phyloP scores from a whole-genome alignment of 2,329 filamentous ascomycete genomes.

The Aspergillus melleus region DNA sequence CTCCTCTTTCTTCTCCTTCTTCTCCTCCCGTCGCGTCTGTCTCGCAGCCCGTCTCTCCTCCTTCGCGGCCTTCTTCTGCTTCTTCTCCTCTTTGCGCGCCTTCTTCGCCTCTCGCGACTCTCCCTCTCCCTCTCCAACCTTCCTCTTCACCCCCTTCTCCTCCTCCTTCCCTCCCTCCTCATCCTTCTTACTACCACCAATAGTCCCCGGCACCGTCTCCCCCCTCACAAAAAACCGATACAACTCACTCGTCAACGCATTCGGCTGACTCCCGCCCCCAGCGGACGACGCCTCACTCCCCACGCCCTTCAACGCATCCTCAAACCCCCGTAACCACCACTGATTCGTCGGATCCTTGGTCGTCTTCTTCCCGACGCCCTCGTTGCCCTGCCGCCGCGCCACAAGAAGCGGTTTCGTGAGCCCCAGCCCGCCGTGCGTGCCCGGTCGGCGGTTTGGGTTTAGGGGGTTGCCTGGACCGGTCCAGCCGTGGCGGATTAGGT shows the following conservation, averaged over 20 bases:
- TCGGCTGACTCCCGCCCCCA: conserved; percentile 56
- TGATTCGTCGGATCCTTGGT: conserved; percentile 68
- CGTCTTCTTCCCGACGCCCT: conserved; percentile 78
- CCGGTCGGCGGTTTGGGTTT: conserved; percentile 59
- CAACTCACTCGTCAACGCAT: conserved; percentile 54
- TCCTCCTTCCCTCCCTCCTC: too few relatives aligned
- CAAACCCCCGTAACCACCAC: conserved; percentile 97
- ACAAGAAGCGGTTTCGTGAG: conserved; percentile 81
- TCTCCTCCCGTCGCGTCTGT: conserved; percentile 9
- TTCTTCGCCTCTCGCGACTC: conserved; percentile 27
- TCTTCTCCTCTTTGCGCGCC: conserved; percentile 25
- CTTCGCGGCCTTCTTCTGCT: conserved; percentile 20
- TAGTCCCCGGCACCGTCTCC: conserved; percentile 71
- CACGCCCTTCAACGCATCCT: conserved; percentile 81
- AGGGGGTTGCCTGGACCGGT: conserved; percentile 84
- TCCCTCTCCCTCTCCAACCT: conserved; percentile 18
- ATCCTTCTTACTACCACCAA: conserved; percentile 7
- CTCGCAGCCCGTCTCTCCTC: conserved; percentile 12
- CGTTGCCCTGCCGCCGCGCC: conserved; percentile 76
- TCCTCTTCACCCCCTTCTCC: conserved; percentile 22
- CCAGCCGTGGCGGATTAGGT: conserved; percentile 87
- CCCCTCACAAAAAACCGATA: conserved; percentile 86
- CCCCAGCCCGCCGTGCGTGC: conserved; percentile 65
- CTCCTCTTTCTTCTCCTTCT: conserved; percentile 19
- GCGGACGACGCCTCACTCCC: conserved; percentile 54